A percentile compares a stretch with the other conserved stretches of the same genome.
Evolutionary conservation across 140 eudicot genomes (phyloP).

Genomic region (Artemisia princeps): DNA sequence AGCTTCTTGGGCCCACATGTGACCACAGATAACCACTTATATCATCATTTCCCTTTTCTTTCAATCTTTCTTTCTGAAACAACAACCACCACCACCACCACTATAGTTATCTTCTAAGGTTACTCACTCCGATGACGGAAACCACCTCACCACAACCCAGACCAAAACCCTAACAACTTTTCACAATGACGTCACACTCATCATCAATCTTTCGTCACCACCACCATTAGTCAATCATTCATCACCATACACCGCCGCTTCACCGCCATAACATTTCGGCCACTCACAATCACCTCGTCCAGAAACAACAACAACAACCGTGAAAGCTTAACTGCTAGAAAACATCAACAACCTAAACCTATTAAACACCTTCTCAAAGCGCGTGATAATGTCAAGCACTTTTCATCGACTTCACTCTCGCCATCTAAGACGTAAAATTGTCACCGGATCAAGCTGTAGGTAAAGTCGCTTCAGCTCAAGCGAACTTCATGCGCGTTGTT

Average conservation of each 20-base stretch:
- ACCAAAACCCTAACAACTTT: too few species aligned
- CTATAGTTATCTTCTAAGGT: too few species aligned
- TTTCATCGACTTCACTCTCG: constrained; percentile 34
- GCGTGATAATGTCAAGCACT: constrained; percentile 48
- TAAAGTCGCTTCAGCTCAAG: constrained; percentile 57
- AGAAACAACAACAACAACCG: constrained; percentile 31
- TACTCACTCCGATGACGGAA: constrained; percentile 24
- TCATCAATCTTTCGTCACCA: constrained; percentile 40
- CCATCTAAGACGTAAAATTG: constrained; percentile 41
- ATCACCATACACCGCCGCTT: constrained; percentile 25
- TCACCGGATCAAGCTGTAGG: constrained; percentile 54
- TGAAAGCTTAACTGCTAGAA: constrained; percentile 23
- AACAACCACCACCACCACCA: too few species aligned
- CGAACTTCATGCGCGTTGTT: constrained; percentile 94
- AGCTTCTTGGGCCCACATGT: too few species aligned
- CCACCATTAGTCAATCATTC: constrained; percentile 29
- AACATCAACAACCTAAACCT: constrained; percentile 30
- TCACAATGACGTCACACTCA: constrained; percentile 33
- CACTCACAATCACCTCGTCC: constrained; percentile 33
- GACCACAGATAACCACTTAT: too few species aligned
- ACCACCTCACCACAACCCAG: neutral
- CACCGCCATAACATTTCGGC: constrained; percentile 16
- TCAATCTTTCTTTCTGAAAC: too few species aligned
- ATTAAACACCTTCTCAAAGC: constrained; percentile 57
- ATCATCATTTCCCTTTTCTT: too few species aligned